These are phyloP conservation scores for Trichocladium antarcticum DNA, from an alignment of 495 filamentous ascomycete genomes.

Conservation along the genomic window DNA sequence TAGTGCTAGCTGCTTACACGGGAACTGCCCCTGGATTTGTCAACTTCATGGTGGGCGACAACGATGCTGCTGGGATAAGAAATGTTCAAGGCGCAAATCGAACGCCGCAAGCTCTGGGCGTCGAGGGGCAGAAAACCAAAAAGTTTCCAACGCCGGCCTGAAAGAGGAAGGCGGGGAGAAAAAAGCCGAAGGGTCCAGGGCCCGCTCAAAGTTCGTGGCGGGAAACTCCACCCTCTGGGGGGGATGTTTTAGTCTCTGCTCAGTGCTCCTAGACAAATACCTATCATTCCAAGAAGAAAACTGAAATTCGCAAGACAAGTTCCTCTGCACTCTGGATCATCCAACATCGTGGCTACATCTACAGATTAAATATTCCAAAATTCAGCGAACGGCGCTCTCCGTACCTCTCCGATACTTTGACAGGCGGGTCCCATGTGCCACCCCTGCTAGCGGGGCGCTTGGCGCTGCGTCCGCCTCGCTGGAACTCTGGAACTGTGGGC, in stretches of 20 bases:
- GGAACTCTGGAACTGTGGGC: background rate
- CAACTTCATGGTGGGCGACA: conserved; percentile 58
- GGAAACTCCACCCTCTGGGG: conserved; percentile 1
- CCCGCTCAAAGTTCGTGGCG: background rate
- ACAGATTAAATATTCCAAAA: too few species aligned
- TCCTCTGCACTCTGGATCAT: background rate
- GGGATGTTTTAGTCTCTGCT: too few species aligned
- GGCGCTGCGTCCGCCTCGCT: background rate
- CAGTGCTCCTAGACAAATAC: too few species aligned
- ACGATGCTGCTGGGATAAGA: background rate
- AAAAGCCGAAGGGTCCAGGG: background rate
- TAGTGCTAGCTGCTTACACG: conserved; percentile 43
- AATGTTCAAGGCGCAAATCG: background rate
- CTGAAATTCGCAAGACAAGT: too few species aligned
- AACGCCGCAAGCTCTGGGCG: conserved; percentile 7
- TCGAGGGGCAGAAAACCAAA: conserved; percentile 17
- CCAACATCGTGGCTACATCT: too few species aligned
- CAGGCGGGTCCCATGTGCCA: background rate
- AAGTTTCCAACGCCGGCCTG: conserved; percentile 12
- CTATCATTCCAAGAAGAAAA: too few species aligned
- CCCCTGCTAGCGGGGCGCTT: too few species aligned
- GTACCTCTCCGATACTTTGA: background rate
- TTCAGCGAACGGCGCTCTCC: too few species aligned
- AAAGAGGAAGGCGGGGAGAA: conserved; percentile 16
- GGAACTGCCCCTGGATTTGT: conserved; percentile 79